These are phyloP conservation scores for Psilocybe subaeruginosa DNA, from an alignment of 768 basidiomycete genomes.

Conservation along the genomic window DNA sequence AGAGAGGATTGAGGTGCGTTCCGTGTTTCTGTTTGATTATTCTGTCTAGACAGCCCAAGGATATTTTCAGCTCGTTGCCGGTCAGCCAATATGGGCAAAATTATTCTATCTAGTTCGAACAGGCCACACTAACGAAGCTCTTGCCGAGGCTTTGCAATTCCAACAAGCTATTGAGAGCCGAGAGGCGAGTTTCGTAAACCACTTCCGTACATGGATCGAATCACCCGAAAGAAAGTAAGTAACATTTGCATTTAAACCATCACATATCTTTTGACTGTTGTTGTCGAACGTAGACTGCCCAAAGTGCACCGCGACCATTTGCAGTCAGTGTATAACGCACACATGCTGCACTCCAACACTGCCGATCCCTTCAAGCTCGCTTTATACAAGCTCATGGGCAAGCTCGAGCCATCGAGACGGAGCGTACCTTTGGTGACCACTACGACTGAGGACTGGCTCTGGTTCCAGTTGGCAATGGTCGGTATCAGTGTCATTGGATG, in stretches of 20 bases:
- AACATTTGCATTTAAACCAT: not conserved
- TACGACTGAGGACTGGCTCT: slow-evolving; percentile 98
- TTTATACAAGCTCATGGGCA: slow-evolving; percentile 93
- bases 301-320: slow-evolving; percentile 81
- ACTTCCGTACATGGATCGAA: slow-evolving; percentile 84
- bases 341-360: slow-evolving; percentile 86
- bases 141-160: slow-evolving; percentile 71
- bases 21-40: not conserved
- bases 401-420: slow-evolving; percentile 80
- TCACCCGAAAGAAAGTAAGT: slow-evolving; percentile 76
- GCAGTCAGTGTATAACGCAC: slow-evolving; percentile 78
- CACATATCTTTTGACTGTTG: not conserved
- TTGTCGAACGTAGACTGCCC: slow-evolving; percentile 50
- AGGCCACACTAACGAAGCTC: slow-evolving; percentile 80
- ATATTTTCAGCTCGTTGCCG: slow-evolving; percentile 68
- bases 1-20: slow-evolving; percentile 80
- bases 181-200: slow-evolving; percentile 81
- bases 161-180: slow-evolving; percentile 74
- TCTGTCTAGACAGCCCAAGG: not conserved
- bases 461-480: slow-evolving; percentile 93
- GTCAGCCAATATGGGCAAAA: slow-evolving; percentile 91
- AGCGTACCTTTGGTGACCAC: slow-evolving; percentile 83
- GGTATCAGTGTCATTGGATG: not conserved
- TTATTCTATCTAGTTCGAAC: slow-evolving; percentile 91
- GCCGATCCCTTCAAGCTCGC: slow-evolving; percentile 97